Evolutionary conservation across 2,329 filamentous ascomycete species (phyloP), one percentile per base, ranked within the genome.

Genomic region (Alternaria arbusti): DNA sequence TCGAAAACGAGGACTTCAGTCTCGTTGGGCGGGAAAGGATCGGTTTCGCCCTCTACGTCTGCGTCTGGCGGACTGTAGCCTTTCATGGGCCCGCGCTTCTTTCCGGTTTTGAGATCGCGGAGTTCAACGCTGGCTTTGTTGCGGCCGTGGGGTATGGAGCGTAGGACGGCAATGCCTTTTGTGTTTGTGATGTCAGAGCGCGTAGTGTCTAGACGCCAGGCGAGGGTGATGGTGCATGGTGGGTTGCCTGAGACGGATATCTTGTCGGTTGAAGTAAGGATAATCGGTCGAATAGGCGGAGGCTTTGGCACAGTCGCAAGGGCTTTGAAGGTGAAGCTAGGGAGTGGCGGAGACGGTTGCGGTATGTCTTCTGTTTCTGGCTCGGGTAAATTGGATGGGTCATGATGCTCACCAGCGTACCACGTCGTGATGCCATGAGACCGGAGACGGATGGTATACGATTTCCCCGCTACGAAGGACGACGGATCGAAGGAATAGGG

Each of bases 291-390:
- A 5, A 40, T 40, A 17, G 36, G 36, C 5, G n/a, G 36, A 6
- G 36, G n/a, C 5, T 6, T 6, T 0, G 36, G 36, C 0, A 40
- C n/a, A 2, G 36, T 40, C 0, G 9, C 36, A 0, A 40, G 36
- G 9, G n/a, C 36, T 17, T 40, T 40, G 36, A 40, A 40, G n/a
- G 36, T 40, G n/a, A 17, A 40, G 36, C n/a, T 40, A 10, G 36
- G 36, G 0, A 40, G 15, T 2, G 36, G 36, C 0, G 36, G 5
- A 22, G 43, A 45, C 22, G 43, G 15, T 3, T 17, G 36, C 5
- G 36, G 36, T 40, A 17, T 40, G 3, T 0, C 0, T 22, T 45
- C 43, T 8, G 17, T 45, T 0, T 20, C 43, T 10, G 43, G 43
- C 11, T 45, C 12, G 5, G 43, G 43, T 8, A 45, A 45, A 4